Conservation (phyloP, 352 stramenopile species). For the Globisporangium iwayamae region DNA sequence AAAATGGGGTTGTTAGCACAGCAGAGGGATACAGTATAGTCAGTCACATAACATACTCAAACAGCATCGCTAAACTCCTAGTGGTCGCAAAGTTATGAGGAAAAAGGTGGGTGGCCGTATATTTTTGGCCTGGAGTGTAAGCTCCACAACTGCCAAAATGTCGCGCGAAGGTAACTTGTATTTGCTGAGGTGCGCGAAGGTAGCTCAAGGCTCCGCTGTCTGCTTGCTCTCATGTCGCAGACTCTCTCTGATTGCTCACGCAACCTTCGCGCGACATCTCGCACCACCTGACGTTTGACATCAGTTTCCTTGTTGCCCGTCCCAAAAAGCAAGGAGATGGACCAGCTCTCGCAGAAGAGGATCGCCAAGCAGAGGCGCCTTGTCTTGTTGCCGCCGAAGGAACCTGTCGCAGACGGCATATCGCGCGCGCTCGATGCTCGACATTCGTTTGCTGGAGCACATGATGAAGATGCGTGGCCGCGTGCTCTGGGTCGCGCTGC, state of each 20-base stretch:
- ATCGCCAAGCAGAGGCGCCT: neutral
- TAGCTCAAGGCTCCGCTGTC: too few species aligned
- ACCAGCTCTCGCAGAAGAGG: neutral
- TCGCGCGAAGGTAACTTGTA: too few species aligned
- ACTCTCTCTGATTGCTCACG: neutral
- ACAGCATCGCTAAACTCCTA: too few species aligned
- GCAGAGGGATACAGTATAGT: too few species aligned
- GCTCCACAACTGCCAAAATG: too few species aligned
- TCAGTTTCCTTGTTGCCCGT: neutral
- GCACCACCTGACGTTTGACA: neutral
- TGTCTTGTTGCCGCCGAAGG: neutral
- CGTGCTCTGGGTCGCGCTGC: slow-evolving; percentile 23
- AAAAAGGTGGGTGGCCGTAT: too few species aligned
- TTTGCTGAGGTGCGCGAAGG: too few species aligned
- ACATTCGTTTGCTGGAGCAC: slow-evolving; percentile 2
- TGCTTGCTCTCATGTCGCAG: neutral
- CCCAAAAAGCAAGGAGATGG: slow-evolving; percentile 4
- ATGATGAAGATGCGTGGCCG: slow-evolving; percentile 5
- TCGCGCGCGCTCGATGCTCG: neutral
- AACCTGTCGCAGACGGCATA: neutral
- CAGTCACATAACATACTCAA: too few species aligned
- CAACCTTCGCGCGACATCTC: slow-evolving; percentile 3
- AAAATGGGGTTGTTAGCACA: too few species aligned
- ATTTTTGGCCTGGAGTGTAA: too few species aligned
- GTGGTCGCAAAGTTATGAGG: too few species aligned